These are phyloP conservation scores for Pelargonium myrrhifolium DNA, from an alignment of 441 rosid genomes.

Conservation along the genomic window DNA sequence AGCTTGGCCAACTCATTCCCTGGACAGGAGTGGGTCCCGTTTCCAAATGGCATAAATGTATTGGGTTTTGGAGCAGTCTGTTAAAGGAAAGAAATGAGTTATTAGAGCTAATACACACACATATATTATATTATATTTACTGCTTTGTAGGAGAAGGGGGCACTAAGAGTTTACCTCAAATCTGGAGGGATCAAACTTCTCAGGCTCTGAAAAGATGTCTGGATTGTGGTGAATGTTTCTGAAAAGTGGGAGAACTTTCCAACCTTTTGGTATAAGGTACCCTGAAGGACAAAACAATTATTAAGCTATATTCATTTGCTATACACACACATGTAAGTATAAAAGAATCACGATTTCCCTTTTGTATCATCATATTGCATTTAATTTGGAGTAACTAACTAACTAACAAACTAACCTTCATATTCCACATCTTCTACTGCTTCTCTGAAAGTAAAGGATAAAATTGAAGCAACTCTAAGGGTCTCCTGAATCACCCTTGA, in stretches of 20 bases:
- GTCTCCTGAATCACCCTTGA: slow-evolving; percentile 89
- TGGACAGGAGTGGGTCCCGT: slow-evolving; percentile 84
- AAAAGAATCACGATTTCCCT: neutral
- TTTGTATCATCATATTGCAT: neutral
- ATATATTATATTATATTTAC: no score
- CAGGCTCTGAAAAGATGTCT: slow-evolving; percentile 68
- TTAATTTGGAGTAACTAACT: slow-evolving; percentile 7
- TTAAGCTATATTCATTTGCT: neutral
- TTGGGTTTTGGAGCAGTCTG: slow-evolving; percentile 84
- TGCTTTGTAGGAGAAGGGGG: neutral
- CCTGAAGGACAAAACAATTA: slow-evolving; percentile 34
- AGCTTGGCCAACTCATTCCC: slow-evolving; percentile 89
- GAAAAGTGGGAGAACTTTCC: slow-evolving; percentile 94
- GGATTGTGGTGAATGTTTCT: slow-evolving; percentile 91
- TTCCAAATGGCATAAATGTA: slow-evolving; percentile 91
- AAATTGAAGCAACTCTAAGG: slow-evolving; percentile 71
- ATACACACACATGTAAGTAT: no score
- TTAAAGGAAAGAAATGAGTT: neutral
- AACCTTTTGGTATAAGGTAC: slow-evolving; percentile 86
- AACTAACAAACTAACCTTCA: no score
- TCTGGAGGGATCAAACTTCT: slow-evolving; percentile 89
- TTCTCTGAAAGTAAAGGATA: slow-evolving; percentile 93
- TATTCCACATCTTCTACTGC: slow-evolving; percentile 93
- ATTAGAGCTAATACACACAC: neutral
- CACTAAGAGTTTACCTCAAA: slow-evolving; percentile 51